Conservation (phyloP, 1,284 basidiomycete genomes). For the Microbotryomycetes sp. region DNA sequence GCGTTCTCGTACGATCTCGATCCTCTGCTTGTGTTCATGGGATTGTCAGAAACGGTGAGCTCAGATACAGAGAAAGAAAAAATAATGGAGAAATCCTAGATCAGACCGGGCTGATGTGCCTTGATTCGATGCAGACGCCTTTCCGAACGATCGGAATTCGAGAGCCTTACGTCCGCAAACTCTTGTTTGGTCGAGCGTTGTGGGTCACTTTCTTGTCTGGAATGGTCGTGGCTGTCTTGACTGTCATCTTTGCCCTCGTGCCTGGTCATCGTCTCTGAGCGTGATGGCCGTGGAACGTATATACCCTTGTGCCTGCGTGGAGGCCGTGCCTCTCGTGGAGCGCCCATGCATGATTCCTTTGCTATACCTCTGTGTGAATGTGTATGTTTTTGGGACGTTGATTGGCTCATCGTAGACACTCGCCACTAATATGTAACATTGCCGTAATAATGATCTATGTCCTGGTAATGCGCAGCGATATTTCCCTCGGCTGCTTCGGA, state of each 20-base stretch:
- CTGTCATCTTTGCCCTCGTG: slow-evolving; percentile 83
- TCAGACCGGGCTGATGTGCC: slow-evolving; percentile 43
- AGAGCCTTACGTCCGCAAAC: slow-evolving; percentile 85
- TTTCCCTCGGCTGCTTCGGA: no score
- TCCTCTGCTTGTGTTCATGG: slow-evolving; percentile 71
- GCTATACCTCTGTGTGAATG: no score
- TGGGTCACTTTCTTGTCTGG: slow-evolving; percentile 52
- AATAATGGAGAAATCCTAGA: neutral
- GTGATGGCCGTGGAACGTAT: neutral
- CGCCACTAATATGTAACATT: no score
- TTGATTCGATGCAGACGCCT: slow-evolving; percentile 51
- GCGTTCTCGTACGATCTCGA: slow-evolving; percentile 96
- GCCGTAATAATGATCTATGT: no score
- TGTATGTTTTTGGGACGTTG: no score
- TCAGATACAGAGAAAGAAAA: neutral
- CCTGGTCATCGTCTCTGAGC: slow-evolving; percentile 71
- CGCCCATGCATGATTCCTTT: no score
- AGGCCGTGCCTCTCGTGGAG: no score
- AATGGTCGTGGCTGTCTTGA: slow-evolving; percentile 64
- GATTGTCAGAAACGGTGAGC: slow-evolving; percentile 68
- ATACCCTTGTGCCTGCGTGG: no score
- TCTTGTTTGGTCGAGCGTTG: slow-evolving; percentile 72
- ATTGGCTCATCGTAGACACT: no score
- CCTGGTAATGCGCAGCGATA: no score
- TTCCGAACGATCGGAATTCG: slow-evolving; percentile 83